A percentile compares a stretch with the other conserved stretches of the same genome.
phyloP scores from a whole-genome alignment of 2,329 filamentous ascomycete genomes.

The Chaetomium strumarium region DNA sequence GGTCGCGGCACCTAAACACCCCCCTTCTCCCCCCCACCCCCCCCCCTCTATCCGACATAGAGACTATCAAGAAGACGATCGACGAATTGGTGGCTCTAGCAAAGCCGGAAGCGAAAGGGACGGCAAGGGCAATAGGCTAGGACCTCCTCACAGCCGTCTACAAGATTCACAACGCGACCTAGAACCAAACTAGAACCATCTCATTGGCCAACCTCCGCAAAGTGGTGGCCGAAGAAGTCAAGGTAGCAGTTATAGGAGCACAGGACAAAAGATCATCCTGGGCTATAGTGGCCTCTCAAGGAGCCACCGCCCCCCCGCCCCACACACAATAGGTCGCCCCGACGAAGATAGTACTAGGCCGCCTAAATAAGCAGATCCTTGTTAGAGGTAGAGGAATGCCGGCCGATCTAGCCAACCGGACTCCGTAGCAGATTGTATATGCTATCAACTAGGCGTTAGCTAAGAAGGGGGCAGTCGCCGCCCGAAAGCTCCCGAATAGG shows the following conservation, averaged over 20 bases:
- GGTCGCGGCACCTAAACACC: background rate
- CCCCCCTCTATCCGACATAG: background rate
- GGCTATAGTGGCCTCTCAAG: background rate
- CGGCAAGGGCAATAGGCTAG: background rate
- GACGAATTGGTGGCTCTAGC: background rate
- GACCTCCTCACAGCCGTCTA: background rate
- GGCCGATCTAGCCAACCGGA: background rate
- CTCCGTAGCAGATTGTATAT: background rate
- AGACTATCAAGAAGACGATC: background rate
- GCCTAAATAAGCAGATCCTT: background rate
- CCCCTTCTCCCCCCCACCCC: background rate
- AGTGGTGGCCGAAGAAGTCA: background rate
- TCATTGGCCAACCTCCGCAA: background rate
- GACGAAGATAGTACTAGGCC: background rate
- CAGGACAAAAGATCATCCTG: background rate
- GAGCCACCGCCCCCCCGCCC: background rate
- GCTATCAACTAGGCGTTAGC: background rate
- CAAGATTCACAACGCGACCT: background rate
- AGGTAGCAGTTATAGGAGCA: background rate
- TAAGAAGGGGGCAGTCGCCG: background rate
- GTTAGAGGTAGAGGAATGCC: background rate
- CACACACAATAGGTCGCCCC: background rate
- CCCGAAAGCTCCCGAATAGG: background rate
- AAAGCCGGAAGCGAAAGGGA: background rate
- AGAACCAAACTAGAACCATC: background rate